Base-by-base conservation (phyloP, 192 early-diverging fungal genomes). In the Endogone sp. region DNA sequence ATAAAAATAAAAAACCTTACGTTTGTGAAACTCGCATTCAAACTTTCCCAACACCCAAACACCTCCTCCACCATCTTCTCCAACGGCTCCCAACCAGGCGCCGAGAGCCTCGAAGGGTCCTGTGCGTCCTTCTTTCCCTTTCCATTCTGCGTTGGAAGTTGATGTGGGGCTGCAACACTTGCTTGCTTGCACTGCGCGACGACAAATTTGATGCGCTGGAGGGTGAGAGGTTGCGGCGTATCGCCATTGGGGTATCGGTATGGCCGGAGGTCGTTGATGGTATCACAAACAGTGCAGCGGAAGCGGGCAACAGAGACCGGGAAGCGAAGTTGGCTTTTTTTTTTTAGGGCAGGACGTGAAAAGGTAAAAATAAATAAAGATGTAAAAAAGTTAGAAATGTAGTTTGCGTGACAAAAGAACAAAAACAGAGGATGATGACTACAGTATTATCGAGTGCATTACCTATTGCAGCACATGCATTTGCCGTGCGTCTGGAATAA, bases 251-350 rank as follows among this genome's bases (percentile, higher is more conserved):
- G 30, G 27, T 61, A 60, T 44, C 30, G 63, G 20, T 58, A 66
- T 27, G 83, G 78, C 27, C 81, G 79, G 25, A 92, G 67, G 60
- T 93, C 90, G 72, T 93, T 93, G 64, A 93, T 85, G 1, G 93
- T 93, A 30, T 94, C 91, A 81, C 96, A 98, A 9, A 95, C 90
- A 8, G 94, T 93, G 79, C 96, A 98, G 54, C 90, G 84, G 75
- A 95, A 98, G 70, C 93, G 91, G 29, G 84, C 72, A 28, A 92
- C 90, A 8, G 81, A 74, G 23, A 71, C 63, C 10, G 93, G 93
- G 68, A 91, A 94, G 27, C 87, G 84, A 23, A 95, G 81, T 63
- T 90, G 79, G 70, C 90, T 93, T 6, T 49, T 49, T 49, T 49
- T 49, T 49, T 49, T 11, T 49, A 16, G 37, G 37, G n/a, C n/a